Evolutionary conservation across 371 early-diverging fungal species (phyloP).

Genomic region (Actinomucor elegans): DNA sequence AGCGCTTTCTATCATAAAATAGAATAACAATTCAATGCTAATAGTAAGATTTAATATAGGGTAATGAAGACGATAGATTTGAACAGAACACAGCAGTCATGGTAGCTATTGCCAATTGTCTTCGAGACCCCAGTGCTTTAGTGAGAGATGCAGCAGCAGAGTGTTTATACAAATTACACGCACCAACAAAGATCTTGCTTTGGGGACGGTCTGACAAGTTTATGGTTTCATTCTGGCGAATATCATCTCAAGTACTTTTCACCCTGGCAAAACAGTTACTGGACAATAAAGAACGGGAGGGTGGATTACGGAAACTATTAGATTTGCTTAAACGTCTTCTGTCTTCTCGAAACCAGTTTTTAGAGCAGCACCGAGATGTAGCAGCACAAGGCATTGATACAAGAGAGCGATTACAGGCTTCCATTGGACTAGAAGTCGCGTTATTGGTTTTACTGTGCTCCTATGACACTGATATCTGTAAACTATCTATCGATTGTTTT

Average conservation of each 20-base stretch:
- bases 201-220: slow-evolving; percentile 54
- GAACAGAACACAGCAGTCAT: slow-evolving; percentile 64
- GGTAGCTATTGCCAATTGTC: slow-evolving; percentile 58
- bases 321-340: slow-evolving; percentile 68
- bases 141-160: slow-evolving; percentile 68
- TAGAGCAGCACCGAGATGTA: slow-evolving; percentile 53
- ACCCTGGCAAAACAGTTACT: slow-evolving; percentile 44
- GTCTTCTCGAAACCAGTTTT: slow-evolving; percentile 64
- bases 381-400: slow-evolving; percentile 57
- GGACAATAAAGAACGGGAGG: slow-evolving; percentile 51
- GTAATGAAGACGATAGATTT: slow-evolving; percentile 19
- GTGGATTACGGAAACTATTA: slow-evolving; percentile 55
- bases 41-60: too few relatives aligned
- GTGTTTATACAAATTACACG: slow-evolving; percentile 59
- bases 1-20: too few relatives aligned
- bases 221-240: slow-evolving; percentile 64
- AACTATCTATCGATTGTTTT: slow-evolving; percentile 55
- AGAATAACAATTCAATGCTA: too few relatives aligned
- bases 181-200: slow-evolving; percentile 45
- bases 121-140: slow-evolving; percentile 49
- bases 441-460: slow-evolving; percentile 72
- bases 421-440: slow-evolving; percentile 71
- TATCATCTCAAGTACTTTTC: slow-evolving; percentile 49
- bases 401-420: slow-evolving; percentile 66
- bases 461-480: slow-evolving; percentile 64